Conservation (phyloP, 306 rosid genomes). For the Acacia melanoxylon region DNA sequence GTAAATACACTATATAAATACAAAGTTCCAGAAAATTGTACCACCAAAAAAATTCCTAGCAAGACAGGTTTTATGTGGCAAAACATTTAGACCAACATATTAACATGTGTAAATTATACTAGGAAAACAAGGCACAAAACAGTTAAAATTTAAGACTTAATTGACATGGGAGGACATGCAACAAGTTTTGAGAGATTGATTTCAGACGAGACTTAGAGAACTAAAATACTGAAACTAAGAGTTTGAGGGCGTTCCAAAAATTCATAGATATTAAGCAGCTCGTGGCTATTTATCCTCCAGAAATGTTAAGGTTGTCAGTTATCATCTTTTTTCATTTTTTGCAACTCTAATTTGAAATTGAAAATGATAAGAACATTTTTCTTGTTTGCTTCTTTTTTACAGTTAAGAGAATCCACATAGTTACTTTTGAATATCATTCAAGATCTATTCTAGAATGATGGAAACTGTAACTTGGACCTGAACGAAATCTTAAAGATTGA, state of each 20-base stretch:
- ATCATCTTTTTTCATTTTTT: background rate
- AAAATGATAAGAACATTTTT: background rate
- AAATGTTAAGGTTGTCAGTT: background rate
- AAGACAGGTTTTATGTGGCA: background rate
- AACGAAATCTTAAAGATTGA: background rate
- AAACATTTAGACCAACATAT: background rate
- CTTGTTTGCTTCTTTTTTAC: background rate
- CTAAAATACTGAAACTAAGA: slow-evolving; percentile 4
- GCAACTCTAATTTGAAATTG: background rate
- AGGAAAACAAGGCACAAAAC: background rate
- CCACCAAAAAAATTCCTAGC: background rate
- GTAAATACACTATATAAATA: background rate
- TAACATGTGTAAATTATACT: background rate
- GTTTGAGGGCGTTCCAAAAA: background rate
- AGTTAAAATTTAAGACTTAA: background rate
- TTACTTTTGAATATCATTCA: background rate
- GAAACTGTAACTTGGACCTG: background rate
- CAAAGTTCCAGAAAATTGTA: background rate
- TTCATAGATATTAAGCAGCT: background rate
- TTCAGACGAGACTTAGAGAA: background rate
- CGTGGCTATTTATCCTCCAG: background rate
- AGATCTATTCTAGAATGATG: background rate
- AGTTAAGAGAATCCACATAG: background rate
- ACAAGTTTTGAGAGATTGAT: background rate
- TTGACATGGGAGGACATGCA: background rate